Base-by-base conservation (phyloP, 345 rosid genomes). In the Trapa incisa region DNA sequence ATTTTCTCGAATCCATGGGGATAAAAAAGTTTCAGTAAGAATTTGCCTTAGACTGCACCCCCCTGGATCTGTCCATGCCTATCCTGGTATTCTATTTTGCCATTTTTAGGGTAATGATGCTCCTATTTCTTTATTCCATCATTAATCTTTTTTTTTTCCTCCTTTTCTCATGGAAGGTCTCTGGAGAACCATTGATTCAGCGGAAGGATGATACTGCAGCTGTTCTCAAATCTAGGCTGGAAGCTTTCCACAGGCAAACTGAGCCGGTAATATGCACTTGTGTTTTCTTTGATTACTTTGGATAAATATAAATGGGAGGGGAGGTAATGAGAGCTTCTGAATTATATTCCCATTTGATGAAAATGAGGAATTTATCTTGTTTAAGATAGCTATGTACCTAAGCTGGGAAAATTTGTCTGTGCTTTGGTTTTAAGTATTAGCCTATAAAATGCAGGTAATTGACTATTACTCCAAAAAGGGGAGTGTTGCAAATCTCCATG, bases 141-240 rank as follows among this genome's bases (percentile, higher is more conserved):
- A 12, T 33, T 42, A 9, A 42, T 41, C 6, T 41, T 0, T 65
- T 65, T 65, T 41, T 0, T 65, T 65, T 65, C 17, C 63, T 5
- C 29, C 42, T 1, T 32, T 67, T 11, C 41, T 74, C 68, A 65
- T 70, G 74, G 57, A 73, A 94, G 99, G 90, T 85, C 22, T 89
- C 96, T 43, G 97, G 97, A 69, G 97, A 91, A 68, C 89, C 93
- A 42, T 77, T 91, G 82, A 89, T 94, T 75, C 99, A 94, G 77
- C 93, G 99, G 37, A 89, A 89, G 80, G 99, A 94, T 68, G 99
- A 94, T 70, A 91, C 88, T 47, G 96, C 88, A 0, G 96, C 88
- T 68, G 96, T 94, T 70, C 89, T 94, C n/a, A 91, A 75, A 70
- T 91, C 96, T 42, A 89, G 99, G 79, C 93, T 94, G 65, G 93